Evolutionary conservation across 345 rosid genomes (phyloP), one percentile per base, ranked within the genome.

Genomic region (Rhizophora apiculata): DNA sequence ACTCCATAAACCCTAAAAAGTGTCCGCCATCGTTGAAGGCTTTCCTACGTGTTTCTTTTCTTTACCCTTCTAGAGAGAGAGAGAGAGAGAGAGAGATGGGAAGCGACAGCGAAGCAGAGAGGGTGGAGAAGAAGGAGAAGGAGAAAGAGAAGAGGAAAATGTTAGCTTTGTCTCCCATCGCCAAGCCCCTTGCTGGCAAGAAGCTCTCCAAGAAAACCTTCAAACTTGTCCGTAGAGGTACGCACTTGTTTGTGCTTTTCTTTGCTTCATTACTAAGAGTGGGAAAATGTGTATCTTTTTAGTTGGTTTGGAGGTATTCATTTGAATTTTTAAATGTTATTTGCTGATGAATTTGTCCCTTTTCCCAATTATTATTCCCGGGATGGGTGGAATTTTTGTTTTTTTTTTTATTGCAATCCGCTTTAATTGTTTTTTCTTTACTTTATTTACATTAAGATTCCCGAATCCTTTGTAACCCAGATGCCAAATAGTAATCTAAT

Each of bases 111-210:
- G 97, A 89, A 81, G 83, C 85, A 43, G 96, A 87, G 81, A 87
- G 79, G 70, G 62, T 86, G 56, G 75, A 68, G 26, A 84, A 73
- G 72, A 81, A 81, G 68, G 88, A 73, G 72, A 81, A 81, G 68
- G 88, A 86, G 81, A 86, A 77, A 76, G 87, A 85, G 82, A 82
- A 66, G 85, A 91, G 80, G 83, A 87, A 83, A 76, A 46, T 81
- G 3, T 7, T 81, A 24, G 77, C 88, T 69, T 67, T 94, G 27
- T 86, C 98, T 0, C 98, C 98, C 52, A 94, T 94, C 0, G 96
- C 98, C 39, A 91, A 89, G 69, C 97, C 98, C 15, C 88, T 89
- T 2, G 96, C 96, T 8, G 98, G 98, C 1, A 91, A 94, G 82
- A 94, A 89, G 77, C 96, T 94, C 57, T 83, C 80, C 82, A 94